Base-by-base conservation (phyloP, 352 stramenopile genomes). In the Pseudoperonospora humuli region DNA sequence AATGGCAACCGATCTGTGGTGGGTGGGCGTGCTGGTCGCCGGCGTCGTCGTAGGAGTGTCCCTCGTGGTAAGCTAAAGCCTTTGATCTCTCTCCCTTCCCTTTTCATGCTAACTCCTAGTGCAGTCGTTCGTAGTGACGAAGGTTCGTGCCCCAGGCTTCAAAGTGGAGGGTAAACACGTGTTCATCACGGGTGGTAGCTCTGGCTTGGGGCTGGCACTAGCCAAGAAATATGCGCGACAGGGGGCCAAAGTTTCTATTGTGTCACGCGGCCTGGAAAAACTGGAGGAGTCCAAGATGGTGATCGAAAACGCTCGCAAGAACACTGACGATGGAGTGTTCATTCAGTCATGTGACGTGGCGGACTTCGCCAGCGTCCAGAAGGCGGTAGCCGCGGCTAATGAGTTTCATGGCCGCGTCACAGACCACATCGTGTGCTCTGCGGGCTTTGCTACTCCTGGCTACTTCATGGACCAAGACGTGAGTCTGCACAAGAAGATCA, bases 391-490 rank as follows among this genome's bases (percentile, higher is more conserved):
- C 6, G 70, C 57, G 24, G 81, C 81, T 18, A 84, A 86, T 46
- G 61, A 55, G 39, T 83, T 84, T 52, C 76, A 91, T 34, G 60
- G 62, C 7, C 75, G 71, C 21, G 45, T 52, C 7, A 89, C 66
- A 27, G 81, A 91, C 63, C 64, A 91, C 39, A 39, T 92, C 31
- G 20, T 94, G 7, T 89, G 75, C 50, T 78, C 64, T 15, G 82
- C 82, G 3, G 79, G 79, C 2, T 52, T 75, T 15, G 63, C 75
- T 25, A 34, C 60, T 1, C 73, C 78, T 3, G 79, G 77, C 15
- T 88, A 88, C 57, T 82, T 95, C 50, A 14, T 89, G 31, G 71
- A 90, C 10, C 70, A 84, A 36, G 74, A 87, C 25, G 57, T 89
- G 34, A 66, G 52, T 32, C 58, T 87, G 11, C 81, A 75, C 66